Evolutionary conservation across 257 asterid genomes (phyloP), one percentile per base, ranked within the genome.

Genomic region (Jacaranda copaia): DNA sequence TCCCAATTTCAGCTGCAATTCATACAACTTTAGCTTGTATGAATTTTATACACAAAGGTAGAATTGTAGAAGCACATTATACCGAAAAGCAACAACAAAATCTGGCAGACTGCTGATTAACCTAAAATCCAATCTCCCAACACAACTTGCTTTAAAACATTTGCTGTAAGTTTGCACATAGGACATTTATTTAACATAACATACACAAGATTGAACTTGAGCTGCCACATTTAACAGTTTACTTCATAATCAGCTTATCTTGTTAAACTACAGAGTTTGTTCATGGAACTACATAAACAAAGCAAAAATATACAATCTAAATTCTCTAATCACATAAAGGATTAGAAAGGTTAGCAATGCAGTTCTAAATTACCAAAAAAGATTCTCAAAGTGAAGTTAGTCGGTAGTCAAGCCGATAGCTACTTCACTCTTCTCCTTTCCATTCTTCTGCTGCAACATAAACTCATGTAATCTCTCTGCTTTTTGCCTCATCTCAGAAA

Each of bases 401-500:
- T 63, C 19, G 5, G 52, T 35, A 42, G 1, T 43, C 72, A 69
- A 72, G 51, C 74, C 70, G 49, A 48, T 19, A 5, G 68, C 64
- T 51, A 55, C 73, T 76, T 61, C 60, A 53, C 57, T 72, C 68
- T 76, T 77, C 68, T 59, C 55, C 78, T 80, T 75, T 19, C 60
- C 82, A 10, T 84, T 87, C 85, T 77, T 85, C 79, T 88, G 88
- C 81, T 84, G 90, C 84, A 86, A 68, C 88, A 84, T 69, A 64
- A 61, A 89, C 72, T 93, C 85, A 55, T 84, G 91, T 18, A 83
- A 68, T 77, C 82, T 89, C 81, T 85, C 81, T 1, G 94, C 86
- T 77, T 81, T 88, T 65, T 81, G 84, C 80, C 69, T 80, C 97
- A 95, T 91, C 69, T 78, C 96, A 16, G 74, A 82, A 35, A 91